phyloP scores from a whole-genome alignment of 495 filamentous ascomycete genomes.

The Viridothelium virens region DNA sequence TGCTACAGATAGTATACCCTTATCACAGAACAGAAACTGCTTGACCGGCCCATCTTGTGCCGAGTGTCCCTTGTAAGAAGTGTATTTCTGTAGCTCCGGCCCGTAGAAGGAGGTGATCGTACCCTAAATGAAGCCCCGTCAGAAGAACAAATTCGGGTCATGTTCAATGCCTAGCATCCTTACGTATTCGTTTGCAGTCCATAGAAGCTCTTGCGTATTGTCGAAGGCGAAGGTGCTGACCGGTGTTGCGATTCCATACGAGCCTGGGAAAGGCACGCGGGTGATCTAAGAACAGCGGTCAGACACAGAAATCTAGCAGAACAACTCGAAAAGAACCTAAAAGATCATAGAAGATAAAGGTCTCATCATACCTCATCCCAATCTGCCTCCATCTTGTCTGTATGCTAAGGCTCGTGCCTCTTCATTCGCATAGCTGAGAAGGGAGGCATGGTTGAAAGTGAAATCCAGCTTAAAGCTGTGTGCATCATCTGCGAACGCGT shows the following conservation, averaged over 20 bases:
- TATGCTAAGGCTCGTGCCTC: not conserved
- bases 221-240: conserved; percentile 78
- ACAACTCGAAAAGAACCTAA: conserved; percentile 15
- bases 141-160: not conserved
- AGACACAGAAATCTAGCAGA: conserved; percentile 30
- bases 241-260: conserved; percentile 54
- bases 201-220: conserved; percentile 54
- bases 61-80: conserved; percentile 65
- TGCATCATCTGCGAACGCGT: not conserved
- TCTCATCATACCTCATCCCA: conserved; percentile 30
- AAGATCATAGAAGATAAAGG: conserved; percentile 11
- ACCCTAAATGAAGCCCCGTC: conserved; percentile 45
- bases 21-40: conserved; percentile 79
- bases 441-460: not conserved
- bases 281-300: conserved; percentile 52
- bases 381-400: conserved; percentile 16
- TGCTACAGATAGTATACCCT: conserved; percentile 73
- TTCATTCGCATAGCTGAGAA: not conserved
- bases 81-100: conserved; percentile 67
- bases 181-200: too few relatives aligned
- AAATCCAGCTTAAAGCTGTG: not conserved
- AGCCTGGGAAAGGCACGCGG: conserved; percentile 58
- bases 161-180: not conserved
- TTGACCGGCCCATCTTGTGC: conserved; percentile 61
- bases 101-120: conserved; percentile 79